phyloP scores from a whole-genome alignment of 1,284 basidiomycete species.

The Porogramme epimiltina region DNA sequence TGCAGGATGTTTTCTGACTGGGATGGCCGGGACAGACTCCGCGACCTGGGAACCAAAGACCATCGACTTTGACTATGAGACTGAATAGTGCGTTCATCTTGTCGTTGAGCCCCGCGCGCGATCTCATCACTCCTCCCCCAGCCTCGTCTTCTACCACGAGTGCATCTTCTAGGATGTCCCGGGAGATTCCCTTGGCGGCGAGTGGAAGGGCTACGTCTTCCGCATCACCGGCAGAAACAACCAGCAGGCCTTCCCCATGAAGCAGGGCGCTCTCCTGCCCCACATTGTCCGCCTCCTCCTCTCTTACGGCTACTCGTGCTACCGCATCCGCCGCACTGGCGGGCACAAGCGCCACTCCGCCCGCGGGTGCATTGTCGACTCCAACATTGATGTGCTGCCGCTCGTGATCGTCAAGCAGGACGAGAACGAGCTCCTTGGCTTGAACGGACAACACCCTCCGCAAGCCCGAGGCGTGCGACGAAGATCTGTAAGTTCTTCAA shows the following conservation, averaged over 20 bases:
- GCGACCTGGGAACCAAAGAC: constrained; percentile 98
- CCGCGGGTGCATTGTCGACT: constrained; percentile 95
- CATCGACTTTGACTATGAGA: constrained; percentile 93
- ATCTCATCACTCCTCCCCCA: constrained; percentile 30
- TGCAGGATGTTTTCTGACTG: constrained; percentile 15
- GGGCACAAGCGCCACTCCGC: constrained; percentile 99
- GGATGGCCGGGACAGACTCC: constrained; percentile 57
- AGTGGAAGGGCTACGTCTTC: constrained; percentile 97
- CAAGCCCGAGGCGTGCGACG: constrained; percentile 94
- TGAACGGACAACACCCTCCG: constrained; percentile 94
- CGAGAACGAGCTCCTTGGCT: constrained; percentile 87
- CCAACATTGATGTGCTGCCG: constrained; percentile 95
- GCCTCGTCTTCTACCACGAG: constrained; percentile 96
- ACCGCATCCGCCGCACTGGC: constrained; percentile 89
- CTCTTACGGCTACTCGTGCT: constrained; percentile 96
- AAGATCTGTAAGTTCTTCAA: constrained; percentile 99
- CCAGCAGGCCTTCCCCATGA: constrained; percentile 98
- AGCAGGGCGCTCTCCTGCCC: constrained; percentile 97
- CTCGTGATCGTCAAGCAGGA: constrained; percentile 98
- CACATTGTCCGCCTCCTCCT: constrained; percentile 95
- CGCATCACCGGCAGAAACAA: constrained; percentile 97
- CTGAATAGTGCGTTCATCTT: constrained; percentile 64
- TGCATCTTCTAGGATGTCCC: constrained; percentile 95
- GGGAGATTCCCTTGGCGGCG: constrained; percentile 90
- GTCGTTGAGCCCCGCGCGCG: not conserved